A percentile compares a stretch with the other conserved stretches of the same genome.
Evolutionary conservation across 345 rosid species (phyloP).

Genomic region (Sonneratia caseolaris): DNA sequence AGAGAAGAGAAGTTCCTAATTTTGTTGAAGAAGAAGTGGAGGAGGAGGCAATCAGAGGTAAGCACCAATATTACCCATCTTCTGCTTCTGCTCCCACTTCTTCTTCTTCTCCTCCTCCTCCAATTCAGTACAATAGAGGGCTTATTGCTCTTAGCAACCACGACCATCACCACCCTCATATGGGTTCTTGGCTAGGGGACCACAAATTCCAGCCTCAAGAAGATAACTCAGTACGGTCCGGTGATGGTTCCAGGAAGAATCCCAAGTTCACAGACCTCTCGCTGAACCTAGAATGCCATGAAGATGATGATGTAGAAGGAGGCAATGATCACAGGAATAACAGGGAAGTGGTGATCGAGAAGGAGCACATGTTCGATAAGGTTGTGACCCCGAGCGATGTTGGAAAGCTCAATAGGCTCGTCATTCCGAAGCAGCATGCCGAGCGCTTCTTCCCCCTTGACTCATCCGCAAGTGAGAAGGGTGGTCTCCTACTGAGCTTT

Average conservation of each 20-base stretch:
- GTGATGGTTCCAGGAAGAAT: not conserved
- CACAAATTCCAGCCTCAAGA: not conserved
- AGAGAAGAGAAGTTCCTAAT: not conserved
- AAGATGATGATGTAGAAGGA: not conserved
- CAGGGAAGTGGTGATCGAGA: constrained; percentile 17
- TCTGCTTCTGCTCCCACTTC: not conserved
- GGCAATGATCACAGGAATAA: not conserved
- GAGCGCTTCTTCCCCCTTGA: constrained; percentile 77
- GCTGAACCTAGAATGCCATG: not conserved
- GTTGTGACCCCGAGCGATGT: constrained; percentile 58
- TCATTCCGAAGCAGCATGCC: constrained; percentile 52
- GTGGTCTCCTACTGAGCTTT: constrained; percentile 55
- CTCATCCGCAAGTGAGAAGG: constrained; percentile 58
- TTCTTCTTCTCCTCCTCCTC: not conserved
- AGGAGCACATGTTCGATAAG: constrained; percentile 49
- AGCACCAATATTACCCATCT: not conserved
- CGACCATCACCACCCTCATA: constrained; percentile 1
- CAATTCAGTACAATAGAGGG: constrained; percentile 6
- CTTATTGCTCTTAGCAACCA: constrained; percentile 4
- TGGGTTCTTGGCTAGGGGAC: constrained; percentile 9
- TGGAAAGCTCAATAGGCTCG: constrained; percentile 50
- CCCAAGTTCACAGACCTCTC: constrained; percentile 11
- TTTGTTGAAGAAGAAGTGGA: not conserved
- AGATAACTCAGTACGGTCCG: not conserved
- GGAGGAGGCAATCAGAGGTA: constrained; percentile 8